Percentiles rank a stretch among this genome's conserved stretches.
Conservation (phyloP, 352 stramenopile species). For the Globisporangium middletonii region DNA sequence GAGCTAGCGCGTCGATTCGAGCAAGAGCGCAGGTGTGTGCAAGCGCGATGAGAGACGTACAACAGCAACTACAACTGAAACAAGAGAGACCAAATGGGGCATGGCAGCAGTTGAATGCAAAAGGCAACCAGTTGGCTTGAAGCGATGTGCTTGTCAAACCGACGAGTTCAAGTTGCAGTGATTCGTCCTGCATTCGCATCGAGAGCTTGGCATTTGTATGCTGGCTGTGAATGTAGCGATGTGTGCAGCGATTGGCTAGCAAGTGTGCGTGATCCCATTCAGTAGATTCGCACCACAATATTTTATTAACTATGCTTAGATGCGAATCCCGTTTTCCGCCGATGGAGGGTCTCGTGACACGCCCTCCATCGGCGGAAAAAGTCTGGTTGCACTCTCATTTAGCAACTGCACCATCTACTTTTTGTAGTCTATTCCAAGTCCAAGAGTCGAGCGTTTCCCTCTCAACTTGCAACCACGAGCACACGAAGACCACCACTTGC, state of each 20-base stretch:
- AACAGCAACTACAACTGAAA: not conserved
- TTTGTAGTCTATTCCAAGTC: no score
- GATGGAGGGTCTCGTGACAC: no score
- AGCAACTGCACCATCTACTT: not conserved
- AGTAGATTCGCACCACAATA: not conserved
- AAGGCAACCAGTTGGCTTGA: not conserved
- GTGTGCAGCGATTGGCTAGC: no score
- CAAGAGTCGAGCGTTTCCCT: not conserved
- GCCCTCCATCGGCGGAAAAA: constrained; percentile 31
- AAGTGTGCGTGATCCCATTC: no score
- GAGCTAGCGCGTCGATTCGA: constrained; percentile 23
- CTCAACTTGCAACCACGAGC: not conserved
- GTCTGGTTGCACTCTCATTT: constrained; percentile 9
- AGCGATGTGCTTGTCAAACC: no score
- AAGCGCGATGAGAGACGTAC: not conserved
- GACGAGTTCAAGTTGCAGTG: no score
- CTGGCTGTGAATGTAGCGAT: not conserved
- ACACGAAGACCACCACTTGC: no score
- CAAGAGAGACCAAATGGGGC: not conserved
- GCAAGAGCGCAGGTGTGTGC: not conserved
- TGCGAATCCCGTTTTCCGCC: not conserved
- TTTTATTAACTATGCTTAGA: not conserved
- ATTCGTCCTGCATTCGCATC: not conserved
- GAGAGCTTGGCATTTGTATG: not conserved
- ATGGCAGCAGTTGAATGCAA: not conserved